phyloP scores from a whole-genome alignment of 169 alveolate species.

The Cryptosporidium sp. region DNA sequence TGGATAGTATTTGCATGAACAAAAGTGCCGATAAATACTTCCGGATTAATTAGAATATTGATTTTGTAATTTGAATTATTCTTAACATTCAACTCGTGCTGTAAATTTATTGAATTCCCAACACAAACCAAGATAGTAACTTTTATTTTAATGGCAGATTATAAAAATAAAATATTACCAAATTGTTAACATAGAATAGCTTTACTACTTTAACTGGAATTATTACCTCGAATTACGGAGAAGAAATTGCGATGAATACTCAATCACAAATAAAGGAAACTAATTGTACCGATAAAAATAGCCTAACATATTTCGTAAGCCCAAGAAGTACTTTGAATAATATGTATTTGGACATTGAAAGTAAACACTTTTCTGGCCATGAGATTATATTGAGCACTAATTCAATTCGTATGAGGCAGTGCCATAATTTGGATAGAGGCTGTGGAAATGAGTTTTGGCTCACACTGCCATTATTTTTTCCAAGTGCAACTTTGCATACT shows the following conservation, averaged over 20 bases:
- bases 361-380: background rate
- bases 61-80: background rate
- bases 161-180: background rate
- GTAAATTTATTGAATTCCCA: background rate
- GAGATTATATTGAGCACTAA: background rate
- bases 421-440: background rate
- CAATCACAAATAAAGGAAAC: background rate
- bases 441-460: slow-evolving; percentile 42
- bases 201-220: background rate
- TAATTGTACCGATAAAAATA: background rate
- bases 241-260: background rate
- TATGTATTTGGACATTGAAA: background rate
- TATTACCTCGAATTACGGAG: background rate
- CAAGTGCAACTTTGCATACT: slow-evolving; percentile 52
- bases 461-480: slow-evolving; percentile 58
- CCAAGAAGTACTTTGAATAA: background rate
- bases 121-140: background rate
- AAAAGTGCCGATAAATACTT: slow-evolving; percentile 7
- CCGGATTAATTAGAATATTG: background rate
- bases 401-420: background rate
- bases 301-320: background rate
- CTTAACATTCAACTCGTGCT: background rate
- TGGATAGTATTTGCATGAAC: slow-evolving; percentile 54
- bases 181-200: background rate
- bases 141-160: background rate